These are phyloP conservation scores for Silene coronaria DNA, from an alignment of 179 eudicot genomes.

Conservation along the genomic window DNA sequence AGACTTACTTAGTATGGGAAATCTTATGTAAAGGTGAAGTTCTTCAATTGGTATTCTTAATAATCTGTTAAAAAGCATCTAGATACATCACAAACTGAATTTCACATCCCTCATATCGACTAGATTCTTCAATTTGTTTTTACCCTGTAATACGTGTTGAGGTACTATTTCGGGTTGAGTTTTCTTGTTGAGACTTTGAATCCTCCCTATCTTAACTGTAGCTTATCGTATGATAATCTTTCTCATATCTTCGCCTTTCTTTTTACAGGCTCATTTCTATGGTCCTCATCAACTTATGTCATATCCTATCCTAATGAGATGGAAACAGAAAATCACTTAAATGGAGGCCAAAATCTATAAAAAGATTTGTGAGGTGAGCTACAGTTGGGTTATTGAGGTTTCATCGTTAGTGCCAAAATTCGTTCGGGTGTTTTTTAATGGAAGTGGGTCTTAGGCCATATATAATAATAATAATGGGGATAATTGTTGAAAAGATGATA, in stretches of 20 bases:
- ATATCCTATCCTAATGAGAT: neutral
- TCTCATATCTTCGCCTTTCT: no score
- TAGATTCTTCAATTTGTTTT: no score
- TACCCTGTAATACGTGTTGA: no score
- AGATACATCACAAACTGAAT: neutral
- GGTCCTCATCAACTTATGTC: neutral
- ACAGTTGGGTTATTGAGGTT: neutral
- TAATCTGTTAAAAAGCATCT: neutral
- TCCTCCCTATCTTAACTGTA: no score
- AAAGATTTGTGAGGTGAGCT: neutral
- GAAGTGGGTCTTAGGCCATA: neutral
- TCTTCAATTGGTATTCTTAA: neutral
- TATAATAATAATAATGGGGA: neutral
- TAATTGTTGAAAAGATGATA: neutral
- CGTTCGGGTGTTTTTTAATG: neutral
- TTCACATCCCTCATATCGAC: neutral
- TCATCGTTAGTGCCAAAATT: neutral
- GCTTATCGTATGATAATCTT: neutral
- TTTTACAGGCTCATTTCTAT: neutral
- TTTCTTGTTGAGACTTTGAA: neutral
- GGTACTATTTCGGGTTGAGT: neutral
- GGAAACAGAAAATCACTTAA: constrained; percentile 1
- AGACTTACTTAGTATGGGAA: neutral
- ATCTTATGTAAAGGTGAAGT: neutral
- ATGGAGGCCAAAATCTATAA: neutral